Evolutionary conservation across 2,329 filamentous ascomycete species (phyloP).

Genomic region (Cryoendolithus antarcticus): DNA sequence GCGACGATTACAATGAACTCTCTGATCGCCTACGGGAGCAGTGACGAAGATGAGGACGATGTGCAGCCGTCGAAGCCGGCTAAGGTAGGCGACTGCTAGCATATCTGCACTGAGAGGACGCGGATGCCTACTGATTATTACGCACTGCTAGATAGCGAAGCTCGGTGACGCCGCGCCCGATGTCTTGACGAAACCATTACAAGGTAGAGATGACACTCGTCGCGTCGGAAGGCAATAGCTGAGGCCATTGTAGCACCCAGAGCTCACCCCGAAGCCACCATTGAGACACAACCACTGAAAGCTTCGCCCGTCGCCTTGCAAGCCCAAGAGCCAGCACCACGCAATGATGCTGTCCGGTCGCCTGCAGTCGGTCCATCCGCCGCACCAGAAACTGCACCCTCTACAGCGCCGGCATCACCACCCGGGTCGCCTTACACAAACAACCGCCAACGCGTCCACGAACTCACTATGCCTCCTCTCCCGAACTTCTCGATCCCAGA

Average conservation of each 20-base stretch:
- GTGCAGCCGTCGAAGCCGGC: conserved; percentile 16
- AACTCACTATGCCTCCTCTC: conserved; percentile 59
- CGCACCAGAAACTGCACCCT: conserved; percentile 2
- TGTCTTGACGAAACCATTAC: conserved; percentile 3
- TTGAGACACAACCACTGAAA: conserved; percentile 4
- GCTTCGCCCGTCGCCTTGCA: background rate
- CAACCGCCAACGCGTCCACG: conserved; percentile 51
- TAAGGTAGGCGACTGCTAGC: conserved; percentile 28
- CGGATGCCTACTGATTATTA: conserved; percentile 36
- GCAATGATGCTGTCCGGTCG: background rate
- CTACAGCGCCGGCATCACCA: conserved; percentile 4
- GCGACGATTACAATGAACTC: conserved; percentile 13
- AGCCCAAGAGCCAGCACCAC: conserved; percentile 7
- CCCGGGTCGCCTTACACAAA: conserved; percentile 54
- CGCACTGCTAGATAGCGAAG: conserved; percentile 18
- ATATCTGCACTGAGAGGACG: conserved; percentile 14
- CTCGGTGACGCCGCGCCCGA: conserved; percentile 7
- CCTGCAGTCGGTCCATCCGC: conserved; percentile 8
- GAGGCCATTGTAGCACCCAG: conserved; percentile 1
- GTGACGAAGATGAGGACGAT: conserved; percentile 33
- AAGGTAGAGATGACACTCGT: conserved; percentile 1
- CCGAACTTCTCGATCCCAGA: conserved; percentile 64
- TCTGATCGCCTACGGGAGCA: conserved; percentile 35
- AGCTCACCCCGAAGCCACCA: conserved; percentile 2
- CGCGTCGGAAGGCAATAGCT: background rate